Base-by-base conservation (phyloP, 768 basidiomycete species). In the Trametopsis cervina region DNA sequence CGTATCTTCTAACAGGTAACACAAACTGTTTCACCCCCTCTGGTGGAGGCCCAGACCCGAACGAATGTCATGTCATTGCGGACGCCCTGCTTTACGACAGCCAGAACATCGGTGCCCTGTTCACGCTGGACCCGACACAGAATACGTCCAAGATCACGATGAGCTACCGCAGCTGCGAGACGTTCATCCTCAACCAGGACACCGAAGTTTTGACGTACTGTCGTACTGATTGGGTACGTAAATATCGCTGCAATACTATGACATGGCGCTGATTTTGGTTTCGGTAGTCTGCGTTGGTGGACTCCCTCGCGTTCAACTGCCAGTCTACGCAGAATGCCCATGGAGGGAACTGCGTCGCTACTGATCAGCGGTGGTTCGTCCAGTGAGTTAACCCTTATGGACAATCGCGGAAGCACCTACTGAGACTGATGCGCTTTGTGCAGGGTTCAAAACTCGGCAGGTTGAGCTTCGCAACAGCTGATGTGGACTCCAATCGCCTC, bases 131-230 rank as follows among this genome's bases (percentile, higher is more conserved):
- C 39, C 47, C 50, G 21, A 20, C 49, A 59, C 44, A 47, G 4
- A 58, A 58, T 42, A 69, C 69, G 46, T 68, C 70, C 54, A 64
- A 66, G 10, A 57, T 73, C 37, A 59, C 63, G 15, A 66, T 77
- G 70, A 57, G 64, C 21, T 77, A 65, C 57, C 42, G 58, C 13
- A 68, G 60, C 53, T 77, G 74, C 63, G 57, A 65, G 52, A 67
- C 72, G 15, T 76, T 75, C 64, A 72, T 77, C 60, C 59, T 72
- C 29, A 75, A 77, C 57, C 76, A 76, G 55, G 70, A 70, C 44
- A 50, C 59, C 50, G 59, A 46, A 22, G 53, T 62, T 20, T 52
- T 75, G 21, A 60, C 60, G n/a, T 78, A 72, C 56, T 76, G 74
- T 55, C 68, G 73, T 27, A 66, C 61, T 12, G 69, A 73, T 53